These are phyloP conservation scores for Rhizopus delemar DNA, from an alignment of 371 early-diverging fungal species.

Conservation along the genomic window DNA sequence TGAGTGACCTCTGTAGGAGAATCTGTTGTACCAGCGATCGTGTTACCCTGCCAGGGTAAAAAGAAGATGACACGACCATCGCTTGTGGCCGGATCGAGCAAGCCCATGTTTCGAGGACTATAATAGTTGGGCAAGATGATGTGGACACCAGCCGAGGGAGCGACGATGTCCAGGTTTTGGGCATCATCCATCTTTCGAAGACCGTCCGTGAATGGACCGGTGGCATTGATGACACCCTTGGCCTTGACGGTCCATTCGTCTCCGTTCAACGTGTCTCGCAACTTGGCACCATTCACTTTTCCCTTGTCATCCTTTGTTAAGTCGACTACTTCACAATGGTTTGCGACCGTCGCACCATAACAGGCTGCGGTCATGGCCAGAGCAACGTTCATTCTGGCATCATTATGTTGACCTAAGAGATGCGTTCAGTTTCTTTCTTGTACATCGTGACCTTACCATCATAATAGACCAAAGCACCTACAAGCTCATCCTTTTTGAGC, in stretches of 20 bases:
- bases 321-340: slow-evolving; percentile 91
- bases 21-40: slow-evolving; percentile 99
- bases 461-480: slow-evolving; percentile 97
- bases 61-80: slow-evolving; percentile 99
- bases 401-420: slow-evolving; percentile 89
- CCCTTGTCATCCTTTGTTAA: slow-evolving; percentile 77
- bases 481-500: slow-evolving; percentile 87
- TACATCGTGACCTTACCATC: slow-evolving; percentile 71
- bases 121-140: slow-evolving; percentile 95
- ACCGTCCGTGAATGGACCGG: slow-evolving; percentile 78
- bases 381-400: slow-evolving; percentile 97
- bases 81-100: slow-evolving; percentile 94
- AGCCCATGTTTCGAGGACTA: slow-evolving; percentile 94
- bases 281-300: slow-evolving; percentile 76
- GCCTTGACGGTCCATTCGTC: slow-evolving; percentile 87
- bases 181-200: slow-evolving; percentile 89
- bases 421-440: not conserved
- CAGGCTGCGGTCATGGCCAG: slow-evolving; percentile 92
- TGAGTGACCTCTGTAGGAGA: slow-evolving; percentile 79
- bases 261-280: slow-evolving; percentile 88
- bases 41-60: slow-evolving; percentile 97
- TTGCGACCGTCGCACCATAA: slow-evolving; percentile 94
- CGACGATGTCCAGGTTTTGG: slow-evolving; percentile 81
- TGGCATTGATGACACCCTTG: slow-evolving; percentile 89
- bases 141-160: slow-evolving; percentile 96